phyloP scores from a whole-genome alignment of 441 rosid genomes.

The Viola pubescens region DNA sequence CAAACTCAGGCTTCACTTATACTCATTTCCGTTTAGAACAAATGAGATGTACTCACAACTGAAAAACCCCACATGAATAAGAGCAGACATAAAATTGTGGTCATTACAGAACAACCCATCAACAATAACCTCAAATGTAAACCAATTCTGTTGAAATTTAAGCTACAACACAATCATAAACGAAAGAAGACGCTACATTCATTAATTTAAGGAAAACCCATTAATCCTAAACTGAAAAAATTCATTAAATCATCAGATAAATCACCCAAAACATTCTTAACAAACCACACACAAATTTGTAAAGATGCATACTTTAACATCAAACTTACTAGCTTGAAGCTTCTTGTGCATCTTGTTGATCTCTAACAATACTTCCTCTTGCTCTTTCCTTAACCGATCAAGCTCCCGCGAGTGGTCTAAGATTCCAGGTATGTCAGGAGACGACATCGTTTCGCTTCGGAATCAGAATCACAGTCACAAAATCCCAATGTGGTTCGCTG shows the following conservation, averaged over 20 bases:
- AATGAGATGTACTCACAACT: too few relatives aligned
- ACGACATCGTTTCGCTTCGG: slow-evolving; percentile 34
- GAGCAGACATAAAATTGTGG: too few relatives aligned
- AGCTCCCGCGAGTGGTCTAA: slow-evolving; percentile 70
- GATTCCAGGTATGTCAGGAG: slow-evolving; percentile 58
- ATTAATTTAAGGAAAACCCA: slow-evolving; percentile 1
- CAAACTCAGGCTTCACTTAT: too few relatives aligned
- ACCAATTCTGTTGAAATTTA: neutral
- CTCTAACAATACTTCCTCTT: slow-evolving; percentile 57
- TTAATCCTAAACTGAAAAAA: slow-evolving; percentile 9
- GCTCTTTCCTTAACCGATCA: slow-evolving; percentile 82
- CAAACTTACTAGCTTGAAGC: slow-evolving; percentile 58
- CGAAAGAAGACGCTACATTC: neutral
- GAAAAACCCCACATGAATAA: too few relatives aligned
- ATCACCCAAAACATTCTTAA: neutral
- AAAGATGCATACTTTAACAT: slow-evolving; percentile 8
- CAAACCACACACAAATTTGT: neutral
- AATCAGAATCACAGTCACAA: neutral
- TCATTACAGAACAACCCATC: neutral
- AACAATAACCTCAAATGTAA: neutral
- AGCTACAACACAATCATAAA: slow-evolving; percentile 1
- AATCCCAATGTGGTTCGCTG: neutral
- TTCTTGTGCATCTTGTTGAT: slow-evolving; percentile 93
- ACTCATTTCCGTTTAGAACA: too few relatives aligned
- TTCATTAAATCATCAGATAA: slow-evolving; percentile 10